Evolutionary conservation across 1,139 yeast genomes (phyloP).

Genomic region (Yamadazyma dendronema): DNA sequence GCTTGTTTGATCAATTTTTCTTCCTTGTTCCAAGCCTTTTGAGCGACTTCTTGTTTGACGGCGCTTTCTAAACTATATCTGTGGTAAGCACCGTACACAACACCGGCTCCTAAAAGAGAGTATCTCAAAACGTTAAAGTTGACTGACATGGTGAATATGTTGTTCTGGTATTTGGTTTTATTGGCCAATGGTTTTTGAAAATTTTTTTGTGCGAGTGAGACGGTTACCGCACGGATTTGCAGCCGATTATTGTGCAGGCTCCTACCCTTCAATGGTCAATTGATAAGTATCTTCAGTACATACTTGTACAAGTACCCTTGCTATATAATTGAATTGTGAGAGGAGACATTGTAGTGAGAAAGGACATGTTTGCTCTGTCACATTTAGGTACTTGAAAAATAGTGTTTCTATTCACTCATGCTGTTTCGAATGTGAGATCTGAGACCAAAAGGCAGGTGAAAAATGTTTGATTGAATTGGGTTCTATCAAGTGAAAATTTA

Average conservation of each 20-base stretch:
- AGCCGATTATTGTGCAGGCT: not conserved
- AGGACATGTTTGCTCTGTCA: too few relatives aligned
- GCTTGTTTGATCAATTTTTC: constrained; percentile 83
- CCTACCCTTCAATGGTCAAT: too few relatives aligned
- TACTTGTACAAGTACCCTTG: too few relatives aligned
- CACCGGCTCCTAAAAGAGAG: constrained; percentile 87
- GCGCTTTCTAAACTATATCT: constrained; percentile 64
- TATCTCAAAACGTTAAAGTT: constrained; percentile 78
- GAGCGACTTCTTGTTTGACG: constrained; percentile 58
- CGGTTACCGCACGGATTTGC: not conserved
- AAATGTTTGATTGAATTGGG: too few relatives aligned
- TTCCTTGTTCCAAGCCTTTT: constrained; percentile 60
- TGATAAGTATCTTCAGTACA: too few relatives aligned
- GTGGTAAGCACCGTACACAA: constrained; percentile 86
- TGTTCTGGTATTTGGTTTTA: constrained; percentile 3
- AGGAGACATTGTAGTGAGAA: too few relatives aligned
- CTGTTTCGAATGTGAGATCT: too few relatives aligned
- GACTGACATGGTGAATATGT: constrained; percentile 15
- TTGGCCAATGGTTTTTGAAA: constrained; percentile 10
- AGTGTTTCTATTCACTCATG: too few relatives aligned
- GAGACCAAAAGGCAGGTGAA: too few relatives aligned
- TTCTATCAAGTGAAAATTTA: too few relatives aligned
- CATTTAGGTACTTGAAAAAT: too few relatives aligned
- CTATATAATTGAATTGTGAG: too few relatives aligned
- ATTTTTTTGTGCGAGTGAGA: constrained; percentile 6